A percentile compares a stretch with the other conserved stretches of the same genome.
Conservation (phyloP, 345 rosid species). For the Streptanthus diversifolius region DNA sequence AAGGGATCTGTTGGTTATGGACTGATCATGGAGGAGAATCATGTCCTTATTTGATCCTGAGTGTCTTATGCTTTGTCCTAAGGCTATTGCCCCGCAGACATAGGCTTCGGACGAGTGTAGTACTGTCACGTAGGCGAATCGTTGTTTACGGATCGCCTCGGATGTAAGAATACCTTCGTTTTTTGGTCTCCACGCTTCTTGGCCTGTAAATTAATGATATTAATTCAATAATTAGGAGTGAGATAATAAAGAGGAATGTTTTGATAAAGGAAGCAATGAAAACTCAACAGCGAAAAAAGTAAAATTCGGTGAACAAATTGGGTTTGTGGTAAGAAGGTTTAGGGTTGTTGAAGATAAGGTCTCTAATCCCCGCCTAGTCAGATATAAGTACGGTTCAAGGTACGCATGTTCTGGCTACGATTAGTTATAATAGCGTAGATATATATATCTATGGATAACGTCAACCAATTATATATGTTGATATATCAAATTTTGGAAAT, state of each 20-base stretch:
- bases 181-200: constrained; percentile 33
- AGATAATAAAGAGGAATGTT: not conserved
- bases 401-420: not conserved
- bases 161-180: not conserved
- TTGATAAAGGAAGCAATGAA: not conserved
- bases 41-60: constrained; percentile 49
- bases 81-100: constrained; percentile 86
- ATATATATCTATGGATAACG: not conserved
- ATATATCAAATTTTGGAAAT: not conserved
- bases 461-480: not conserved
- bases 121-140: constrained; percentile 71
- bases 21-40: constrained; percentile 63
- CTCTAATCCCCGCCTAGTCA: not conserved
- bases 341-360: not conserved
- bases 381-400: not conserved
- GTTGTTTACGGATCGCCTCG: not conserved
- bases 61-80: constrained; percentile 71
- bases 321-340: constrained; percentile 9
- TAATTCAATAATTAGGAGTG: not conserved
- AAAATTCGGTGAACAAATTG: not conserved
- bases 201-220: constrained; percentile 18
- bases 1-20: constrained; percentile 43
- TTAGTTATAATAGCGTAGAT: too few relatives aligned
- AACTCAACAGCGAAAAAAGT: not conserved
- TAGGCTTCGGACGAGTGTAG: constrained; percentile 85